Base-by-base conservation (phyloP, 2,329 filamentous ascomycete genomes). In the Tolypocladium capitatum region DNA sequence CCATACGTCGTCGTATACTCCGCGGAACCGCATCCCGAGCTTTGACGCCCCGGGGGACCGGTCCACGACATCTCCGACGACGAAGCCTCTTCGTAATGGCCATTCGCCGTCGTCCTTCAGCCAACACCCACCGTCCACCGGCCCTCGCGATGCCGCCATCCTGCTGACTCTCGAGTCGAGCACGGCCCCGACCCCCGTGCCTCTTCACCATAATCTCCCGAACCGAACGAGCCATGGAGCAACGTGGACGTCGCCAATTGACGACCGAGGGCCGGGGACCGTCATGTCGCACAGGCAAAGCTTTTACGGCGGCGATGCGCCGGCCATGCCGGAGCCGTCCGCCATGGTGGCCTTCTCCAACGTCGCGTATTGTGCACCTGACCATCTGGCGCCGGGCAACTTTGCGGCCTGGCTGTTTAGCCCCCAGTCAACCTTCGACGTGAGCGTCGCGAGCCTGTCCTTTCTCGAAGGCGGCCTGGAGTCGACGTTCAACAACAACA, bases 1-100 rank as follows among this genome's bases (percentile, higher is more conserved):
- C 28, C 81, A 84, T 58, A 80, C 74, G 3, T 70, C 76, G 16
- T 68, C 70, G 0, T 75, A 75, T 49, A 66, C 69, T 2, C 72
- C 73, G 5, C 63, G 73, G 28, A 75, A 75, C 47, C 70, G 72
- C 24, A 59, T 68, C n/a, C 70, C 69, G 28, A 73, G 71, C 60
- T 74, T 74, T 54, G 67, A 62, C 49, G 55, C 68, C 16, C 55
- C 63, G 7, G 54, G 53, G n/a, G 59, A 61, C 35, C 47, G 44
- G 24, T 20, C 47, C 24, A 30, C 48, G 14, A 43, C 35, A 33
- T 45, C 48, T 10, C 20, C 45, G 4, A 30, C 21, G 27, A 28
- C 16, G n/a, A 45, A 45, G 36, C 5, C 42, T 16, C 42, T n/a
- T 38, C n/a, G 21, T 8, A 46, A 36, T 50, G 43, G 40, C 35